phyloP scores from a whole-genome alignment of 208 protist species.

The Jaenimonas drosophilae region DNA sequence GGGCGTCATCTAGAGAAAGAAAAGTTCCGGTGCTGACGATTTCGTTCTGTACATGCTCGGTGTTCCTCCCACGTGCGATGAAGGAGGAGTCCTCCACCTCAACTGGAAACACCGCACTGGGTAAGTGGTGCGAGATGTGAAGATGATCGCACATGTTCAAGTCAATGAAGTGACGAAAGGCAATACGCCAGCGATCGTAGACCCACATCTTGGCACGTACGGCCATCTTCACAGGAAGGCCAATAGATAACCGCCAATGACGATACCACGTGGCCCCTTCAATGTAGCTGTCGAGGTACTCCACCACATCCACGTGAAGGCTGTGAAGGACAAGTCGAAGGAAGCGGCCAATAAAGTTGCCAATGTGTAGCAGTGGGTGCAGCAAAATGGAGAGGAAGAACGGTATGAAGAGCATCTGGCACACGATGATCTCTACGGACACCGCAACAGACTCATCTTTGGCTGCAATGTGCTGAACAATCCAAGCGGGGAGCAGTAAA shows the following conservation, averaged over 20 bases:
- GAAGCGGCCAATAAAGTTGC: conserved; percentile 68
- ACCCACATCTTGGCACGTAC: conserved; percentile 11
- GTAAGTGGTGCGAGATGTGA: background rate
- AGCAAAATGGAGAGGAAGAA: conserved; percentile 41
- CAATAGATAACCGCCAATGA: conserved; percentile 33
- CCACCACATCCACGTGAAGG: conserved; percentile 61
- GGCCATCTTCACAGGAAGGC: conserved; percentile 25
- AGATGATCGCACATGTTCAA: background rate
- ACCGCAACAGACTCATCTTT: conserved; percentile 28
- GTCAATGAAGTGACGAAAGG: background rate
- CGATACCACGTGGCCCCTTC: conserved; percentile 59
- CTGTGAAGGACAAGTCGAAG: conserved; percentile 57
- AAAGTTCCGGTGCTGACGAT: conserved; percentile 56
- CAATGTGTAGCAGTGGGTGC: conserved; percentile 54
- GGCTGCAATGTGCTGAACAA: conserved; percentile 26
- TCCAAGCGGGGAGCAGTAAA: conserved; percentile 52
- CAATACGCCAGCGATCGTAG: conserved; percentile 18
- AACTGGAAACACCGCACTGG: background rate
- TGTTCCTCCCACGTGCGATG: too few relatives aligned
- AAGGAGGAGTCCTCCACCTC: conserved; percentile 3
- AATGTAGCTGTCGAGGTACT: conserved; percentile 63
- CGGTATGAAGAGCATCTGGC: conserved; percentile 52
- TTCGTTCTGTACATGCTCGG: conserved; percentile 12
- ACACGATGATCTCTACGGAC: conserved; percentile 35
- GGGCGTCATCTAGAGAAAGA: conserved; percentile 50